Percentiles rank a stretch among this genome's conserved stretches.
Evolutionary conservation across 306 rosid species (phyloP).

Genomic region (Fragaria ananassa): DNA sequence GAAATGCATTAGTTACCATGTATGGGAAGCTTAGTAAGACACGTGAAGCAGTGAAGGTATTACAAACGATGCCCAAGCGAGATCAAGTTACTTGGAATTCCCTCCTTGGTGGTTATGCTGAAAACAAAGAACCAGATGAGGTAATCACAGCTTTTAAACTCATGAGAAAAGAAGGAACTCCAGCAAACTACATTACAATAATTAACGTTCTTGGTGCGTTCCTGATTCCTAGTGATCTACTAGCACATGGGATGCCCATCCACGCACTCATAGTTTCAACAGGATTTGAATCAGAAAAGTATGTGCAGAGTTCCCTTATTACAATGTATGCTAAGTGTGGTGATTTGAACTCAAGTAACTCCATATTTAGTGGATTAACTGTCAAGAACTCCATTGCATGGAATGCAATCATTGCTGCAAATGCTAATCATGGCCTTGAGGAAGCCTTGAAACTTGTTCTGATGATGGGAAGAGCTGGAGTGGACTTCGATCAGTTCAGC

Average conservation of each 20-base stretch:
- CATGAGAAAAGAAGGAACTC: slow-evolving; percentile 59
- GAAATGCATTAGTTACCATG: slow-evolving; percentile 77
- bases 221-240: slow-evolving; percentile 44
- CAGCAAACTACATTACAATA: slow-evolving; percentile 65
- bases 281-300: slow-evolving; percentile 67
- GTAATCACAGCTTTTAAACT: slow-evolving; percentile 55
- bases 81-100: slow-evolving; percentile 90
- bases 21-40: slow-evolving; percentile 66
- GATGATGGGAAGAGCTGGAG: slow-evolving; percentile 56
- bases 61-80: slow-evolving; percentile 51
- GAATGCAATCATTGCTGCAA: slow-evolving; percentile 83
- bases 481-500: slow-evolving; percentile 74
- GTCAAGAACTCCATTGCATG: slow-evolving; percentile 61
- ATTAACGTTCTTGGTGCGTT: slow-evolving; percentile 64
- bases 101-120: slow-evolving; percentile 72
- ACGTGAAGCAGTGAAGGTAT: slow-evolving; percentile 45
- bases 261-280: slow-evolving; percentile 57
- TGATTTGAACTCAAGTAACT: slow-evolving; percentile 55
- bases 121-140: slow-evolving; percentile 59
- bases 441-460: slow-evolving; percentile 65
- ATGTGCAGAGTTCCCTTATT: slow-evolving; percentile 75
- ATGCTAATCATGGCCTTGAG: slow-evolving; percentile 65
- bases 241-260: slow-evolving; percentile 57
- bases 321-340: slow-evolving; percentile 88
- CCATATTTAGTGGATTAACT: slow-evolving; percentile 49